Conservation (phyloP, 768 basidiomycete genomes). For the Mrakia blollopis region DNA sequence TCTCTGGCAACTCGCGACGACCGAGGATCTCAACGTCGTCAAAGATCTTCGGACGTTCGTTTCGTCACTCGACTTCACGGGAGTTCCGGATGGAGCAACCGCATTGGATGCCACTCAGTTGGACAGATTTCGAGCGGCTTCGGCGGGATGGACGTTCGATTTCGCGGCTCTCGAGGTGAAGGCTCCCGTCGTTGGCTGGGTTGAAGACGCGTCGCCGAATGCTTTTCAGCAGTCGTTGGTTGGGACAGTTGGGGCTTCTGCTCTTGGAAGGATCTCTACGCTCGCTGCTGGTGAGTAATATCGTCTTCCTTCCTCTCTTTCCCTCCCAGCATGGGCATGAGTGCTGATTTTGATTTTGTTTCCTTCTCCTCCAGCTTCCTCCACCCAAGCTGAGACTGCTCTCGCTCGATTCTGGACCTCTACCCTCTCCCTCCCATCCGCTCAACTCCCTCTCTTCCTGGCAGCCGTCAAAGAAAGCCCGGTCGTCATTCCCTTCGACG, state of each 20-base stretch:
- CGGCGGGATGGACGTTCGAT: neutral
- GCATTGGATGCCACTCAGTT: neutral
- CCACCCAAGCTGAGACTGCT: neutral
- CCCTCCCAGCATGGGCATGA: too few relatives aligned
- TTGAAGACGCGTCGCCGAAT: slow-evolving; percentile 1
- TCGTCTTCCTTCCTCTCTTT: neutral
- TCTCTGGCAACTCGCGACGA: slow-evolving; percentile 15
- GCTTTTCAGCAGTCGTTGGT: neutral
- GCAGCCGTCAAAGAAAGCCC: neutral
- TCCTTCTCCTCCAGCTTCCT: neutral
- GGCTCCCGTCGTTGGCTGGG: neutral
- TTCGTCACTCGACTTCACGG: neutral
- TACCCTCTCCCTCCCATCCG: neutral
- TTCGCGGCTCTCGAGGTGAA: neutral
- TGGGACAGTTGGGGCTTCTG: too few relatives aligned
- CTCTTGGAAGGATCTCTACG: neutral
- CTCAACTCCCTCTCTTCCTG: neutral
- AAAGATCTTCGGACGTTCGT: neutral
- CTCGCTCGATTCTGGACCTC: slow-evolving; percentile 2
- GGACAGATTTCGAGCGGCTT: neutral
- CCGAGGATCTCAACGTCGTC: neutral
- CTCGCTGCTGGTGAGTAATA: neutral
- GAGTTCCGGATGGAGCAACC: neutral
- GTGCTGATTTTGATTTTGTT: neutral
- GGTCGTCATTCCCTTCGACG: slow-evolving; percentile 10